phyloP scores from a whole-genome alignment of 2,329 filamentous ascomycete species.

The Metarhizium rileyi region DNA sequence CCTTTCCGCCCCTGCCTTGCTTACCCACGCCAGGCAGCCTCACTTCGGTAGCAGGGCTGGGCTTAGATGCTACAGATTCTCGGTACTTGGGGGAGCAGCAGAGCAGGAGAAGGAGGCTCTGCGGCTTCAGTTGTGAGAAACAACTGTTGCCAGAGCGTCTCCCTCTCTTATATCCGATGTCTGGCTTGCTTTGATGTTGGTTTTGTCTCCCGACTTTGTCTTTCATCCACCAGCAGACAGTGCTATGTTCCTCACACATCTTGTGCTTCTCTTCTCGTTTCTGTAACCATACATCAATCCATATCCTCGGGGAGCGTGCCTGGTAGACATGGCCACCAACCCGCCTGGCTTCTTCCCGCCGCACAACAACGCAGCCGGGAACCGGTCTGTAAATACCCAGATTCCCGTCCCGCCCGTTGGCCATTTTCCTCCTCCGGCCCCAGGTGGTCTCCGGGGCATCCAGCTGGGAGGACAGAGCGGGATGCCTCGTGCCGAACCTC shows the following conservation, averaged over 20 bases:
- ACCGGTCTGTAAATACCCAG: neutral
- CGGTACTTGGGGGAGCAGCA: neutral
- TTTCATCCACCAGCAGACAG: neutral
- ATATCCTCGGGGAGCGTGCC: too few relatives aligned
- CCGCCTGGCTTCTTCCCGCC: constrained; percentile 1
- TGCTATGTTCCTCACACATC: too few relatives aligned
- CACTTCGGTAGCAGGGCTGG: neutral
- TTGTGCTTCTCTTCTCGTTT: neutral
- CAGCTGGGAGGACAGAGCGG: neutral
- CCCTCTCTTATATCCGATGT: neutral
- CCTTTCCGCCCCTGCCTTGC: neutral
- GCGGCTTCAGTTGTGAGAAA: neutral
- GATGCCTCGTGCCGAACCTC: neutral
- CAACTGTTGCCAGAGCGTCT: neutral
- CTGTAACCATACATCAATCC: too few relatives aligned
- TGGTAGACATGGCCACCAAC: constrained; percentile 2
- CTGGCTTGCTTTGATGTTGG: neutral
- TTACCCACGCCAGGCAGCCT: neutral
- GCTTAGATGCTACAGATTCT: neutral
- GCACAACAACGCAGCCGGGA: neutral
- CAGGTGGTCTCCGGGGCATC: neutral
- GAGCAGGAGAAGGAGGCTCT: neutral
- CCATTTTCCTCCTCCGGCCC: neutral
- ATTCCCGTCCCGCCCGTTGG: constrained; percentile 1
- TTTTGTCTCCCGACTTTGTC: neutral